Evolutionary conservation across 106 monocot species (phyloP), one percentile per base, ranked within the genome.

Genomic region (Triglochin maritima): DNA sequence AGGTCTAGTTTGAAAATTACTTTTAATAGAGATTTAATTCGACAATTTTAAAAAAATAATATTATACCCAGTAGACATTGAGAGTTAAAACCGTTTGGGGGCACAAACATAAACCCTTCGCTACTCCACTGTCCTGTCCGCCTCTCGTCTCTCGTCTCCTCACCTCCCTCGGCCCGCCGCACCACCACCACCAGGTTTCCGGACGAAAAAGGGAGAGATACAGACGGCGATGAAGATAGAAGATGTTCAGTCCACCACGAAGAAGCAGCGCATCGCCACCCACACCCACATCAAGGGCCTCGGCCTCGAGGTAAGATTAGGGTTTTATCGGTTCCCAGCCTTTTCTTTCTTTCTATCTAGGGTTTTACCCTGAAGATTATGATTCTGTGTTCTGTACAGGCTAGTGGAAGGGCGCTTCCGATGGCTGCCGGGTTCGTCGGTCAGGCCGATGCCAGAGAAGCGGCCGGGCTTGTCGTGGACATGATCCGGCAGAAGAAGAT

Each of bases 401-500:
- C 50, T 4, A 81, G 54, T 66, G 91, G 96, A 9, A 62, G 42
- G 5, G 96, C 96, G 44, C 74, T 91, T 46, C 69, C 80, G 3
- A 68, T 98, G 85, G 79, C 91, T 10, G 75, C 96, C 7, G 96
- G 96, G 67, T 98, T 91, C 69, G 96, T 91, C n/a, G 96, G 96
- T 29, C 91, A 98, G 80, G 80, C 67, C 71, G 64, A 62, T 47
- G 96, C 96, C 47, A 69, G 96, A 67, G 91, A 98, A 74, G 91
- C 91, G 13, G 77, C 86, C 49, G 96, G 96, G 6, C 74, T 98
- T 46, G 96, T 98, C 12, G 96, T 91, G 60, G 96, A 96, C 56
- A 96, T 96, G 88, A 96, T 96, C 42, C 85, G 96, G 47, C 87
- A 86, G 77, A 96, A 98, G 81, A 98, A 98, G 79, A 98, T 98